Base-by-base conservation (phyloP, 805 yeast genomes). In the Yarrowia divulgata region DNA sequence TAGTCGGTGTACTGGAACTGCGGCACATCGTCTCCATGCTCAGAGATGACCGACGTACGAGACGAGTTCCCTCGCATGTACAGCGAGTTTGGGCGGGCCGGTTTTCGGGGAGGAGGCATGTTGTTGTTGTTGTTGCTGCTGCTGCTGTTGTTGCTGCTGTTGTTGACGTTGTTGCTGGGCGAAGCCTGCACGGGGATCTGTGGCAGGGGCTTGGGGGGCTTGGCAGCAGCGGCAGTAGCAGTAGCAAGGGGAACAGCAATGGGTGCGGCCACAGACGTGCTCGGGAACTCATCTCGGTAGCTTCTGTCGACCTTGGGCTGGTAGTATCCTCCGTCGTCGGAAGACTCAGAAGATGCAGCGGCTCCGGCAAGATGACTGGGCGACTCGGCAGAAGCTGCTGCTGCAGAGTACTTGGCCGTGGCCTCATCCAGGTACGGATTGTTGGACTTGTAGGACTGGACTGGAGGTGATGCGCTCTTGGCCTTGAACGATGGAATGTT, bases 401-500 rank as follows among this genome's bases (percentile, higher is more conserved):
- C 60, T 2, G 29, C 29, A 23, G 60, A 37, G 60, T 54, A 54
- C 45, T 54, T 54, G 60, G 60, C 60, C 5, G 60, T 39, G 45
- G 60, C 45, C 18, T 60, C 55, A 23, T 40, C 57, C 19, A 63
- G 48, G n/a, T 63, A 63, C 48, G 68, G 68, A 42, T 63, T 63
- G 57, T 63, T 63, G 57, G 70, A 67, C 43, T 52, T 68, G 63
- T 68, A 69, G 7, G 70, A 54, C 58, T 40, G 55, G 32, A 69
- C 55, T 6, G 70, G 68, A 14, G 70, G 70, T 8, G 71, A 69
- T 3, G 69, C 57, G 39, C 68, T 63, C 46, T 48, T 48, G 39
- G 68, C 55, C 57, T 63, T 63, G 23, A 39, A 63, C 45, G 45
- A 8, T 10, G 68, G 68, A 49, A 63, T 63, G 57, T 35, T 37